Evolutionary conservation across 108 stramenopile species (phyloP).

Genomic region (Skeletonema menzelii): DNA sequence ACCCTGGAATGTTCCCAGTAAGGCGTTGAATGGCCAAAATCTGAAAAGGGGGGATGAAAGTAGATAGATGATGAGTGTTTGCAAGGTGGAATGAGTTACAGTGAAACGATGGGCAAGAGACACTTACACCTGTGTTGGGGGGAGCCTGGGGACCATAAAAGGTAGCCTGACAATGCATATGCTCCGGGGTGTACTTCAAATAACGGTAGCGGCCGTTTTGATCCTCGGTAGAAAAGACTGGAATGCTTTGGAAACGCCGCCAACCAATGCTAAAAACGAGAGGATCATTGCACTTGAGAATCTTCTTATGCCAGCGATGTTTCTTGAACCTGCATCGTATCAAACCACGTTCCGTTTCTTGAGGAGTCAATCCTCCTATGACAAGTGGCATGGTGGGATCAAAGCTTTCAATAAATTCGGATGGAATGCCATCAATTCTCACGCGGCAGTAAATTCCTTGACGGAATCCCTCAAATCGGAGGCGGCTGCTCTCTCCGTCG

Average conservation of each 20-base stretch:
- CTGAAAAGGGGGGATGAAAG: not conserved
- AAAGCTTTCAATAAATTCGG: constrained; percentile 80
- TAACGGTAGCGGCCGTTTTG: constrained; percentile 85
- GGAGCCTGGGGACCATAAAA: constrained; percentile 95
- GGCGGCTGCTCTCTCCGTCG: constrained; percentile 81
- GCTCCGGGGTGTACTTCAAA: constrained; percentile 99
- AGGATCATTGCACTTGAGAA: constrained; percentile 94
- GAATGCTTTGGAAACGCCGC: constrained; percentile 96
- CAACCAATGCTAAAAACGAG: constrained; percentile 96
- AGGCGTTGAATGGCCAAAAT: constrained; percentile 92
- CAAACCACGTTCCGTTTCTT: constrained; percentile 88
- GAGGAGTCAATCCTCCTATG: constrained; percentile 93
- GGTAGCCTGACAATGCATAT: constrained; percentile 98
- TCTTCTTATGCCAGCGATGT: constrained; percentile 97
- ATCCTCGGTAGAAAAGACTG: constrained; percentile 84
- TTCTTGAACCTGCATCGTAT: constrained; percentile 93
- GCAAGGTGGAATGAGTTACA: not conserved
- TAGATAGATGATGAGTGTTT: not conserved
- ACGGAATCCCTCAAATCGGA: constrained; percentile 87
- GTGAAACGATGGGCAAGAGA: not conserved
- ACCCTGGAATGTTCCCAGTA: constrained; percentile 71
- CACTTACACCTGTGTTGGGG: constrained; percentile 87
- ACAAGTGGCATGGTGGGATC: constrained; percentile 88
- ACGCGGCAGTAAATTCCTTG: constrained; percentile 96
- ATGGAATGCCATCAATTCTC: constrained; percentile 81